Evolutionary conservation across 108 stramenopile species (phyloP).

Genomic region (Fragilaria crotonensis): DNA sequence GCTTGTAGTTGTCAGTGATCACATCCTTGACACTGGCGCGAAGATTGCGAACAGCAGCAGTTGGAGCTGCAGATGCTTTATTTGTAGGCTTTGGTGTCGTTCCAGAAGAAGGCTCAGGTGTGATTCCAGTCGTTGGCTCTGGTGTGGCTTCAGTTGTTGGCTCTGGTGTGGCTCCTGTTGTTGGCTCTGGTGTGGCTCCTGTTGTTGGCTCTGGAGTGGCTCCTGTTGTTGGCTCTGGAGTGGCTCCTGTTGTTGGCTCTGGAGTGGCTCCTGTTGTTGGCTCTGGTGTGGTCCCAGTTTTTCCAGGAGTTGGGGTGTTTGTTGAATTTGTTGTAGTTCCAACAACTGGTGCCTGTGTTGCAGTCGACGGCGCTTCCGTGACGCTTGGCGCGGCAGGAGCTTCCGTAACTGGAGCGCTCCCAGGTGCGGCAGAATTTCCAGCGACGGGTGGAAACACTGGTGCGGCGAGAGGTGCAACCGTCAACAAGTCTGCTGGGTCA

Average conservation of each 20-base stretch:
- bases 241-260: background rate
- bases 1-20: background rate
- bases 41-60: no score
- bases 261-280: background rate
- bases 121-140: conserved; percentile 4
- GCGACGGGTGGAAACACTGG: background rate
- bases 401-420: background rate
- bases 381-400: background rate
- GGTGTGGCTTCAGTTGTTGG: conserved; percentile 4
- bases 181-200: background rate
- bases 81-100: background rate
- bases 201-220: no score
- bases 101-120: no score
- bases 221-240: no score
- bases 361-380: background rate
- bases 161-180: conserved; percentile 6
- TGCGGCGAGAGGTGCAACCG: background rate
- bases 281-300: no score
- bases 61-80: no score
- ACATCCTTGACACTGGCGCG: background rate
- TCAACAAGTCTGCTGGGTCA: conserved; percentile 1
- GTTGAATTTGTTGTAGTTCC: no score
- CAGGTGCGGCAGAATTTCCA: no score
- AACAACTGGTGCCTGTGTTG: background rate
- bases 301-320: no score